Evolutionary conservation across 371 early-diverging fungal genomes (phyloP), one percentile per base, ranked within the genome.

Genomic region (Mortierella sp.): DNA sequence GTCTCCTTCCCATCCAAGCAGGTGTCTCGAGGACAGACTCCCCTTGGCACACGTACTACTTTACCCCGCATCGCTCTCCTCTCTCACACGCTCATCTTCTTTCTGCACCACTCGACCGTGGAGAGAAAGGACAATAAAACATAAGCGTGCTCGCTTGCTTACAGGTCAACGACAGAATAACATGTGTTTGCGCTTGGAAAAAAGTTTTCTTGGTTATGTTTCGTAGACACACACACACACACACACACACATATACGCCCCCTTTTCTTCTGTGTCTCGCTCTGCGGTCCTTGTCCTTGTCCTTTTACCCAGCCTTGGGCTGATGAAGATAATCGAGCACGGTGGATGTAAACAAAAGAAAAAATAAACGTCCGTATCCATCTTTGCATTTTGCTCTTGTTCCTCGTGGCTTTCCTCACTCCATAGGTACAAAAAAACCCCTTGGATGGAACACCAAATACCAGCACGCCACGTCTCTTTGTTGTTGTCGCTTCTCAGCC

Each of bases 141-240:
- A 34, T n/a, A 57, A 11, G 13, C 55, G 53, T 24, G 24, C 24
- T 53, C 11, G 50, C 16, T 51, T 54, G n/a, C 54, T 31, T 64
- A 34, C 19, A 37, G 21, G 19, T 64, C 34, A 37, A 34, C 37
- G 31, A 26, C 37, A 61, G 40, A 67, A 24, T 40, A 24, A 34
- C 67, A 67, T 67, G 67, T 67, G 67, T 67, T 67, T 67, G 43
- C 21, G 24, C 61, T 31, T 67, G 54, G 24, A 54, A 54, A 67
- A 67, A 67, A 67, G 0, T 3, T 31, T 28, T 61, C 31, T 61
- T 61, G 14, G 6, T 67, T 37, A 37, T 67, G 64, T 61, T 61
- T 67, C 9, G 67, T 6, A 40, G 43, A 54, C 64, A 34, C 21
- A 11, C 57, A 55, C n/a, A n/a, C n/a, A n/a, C n/a, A n/a, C n/a